phyloP scores from a whole-genome alignment of 2,329 filamentous ascomycete genomes.

The Beauveria australis region DNA sequence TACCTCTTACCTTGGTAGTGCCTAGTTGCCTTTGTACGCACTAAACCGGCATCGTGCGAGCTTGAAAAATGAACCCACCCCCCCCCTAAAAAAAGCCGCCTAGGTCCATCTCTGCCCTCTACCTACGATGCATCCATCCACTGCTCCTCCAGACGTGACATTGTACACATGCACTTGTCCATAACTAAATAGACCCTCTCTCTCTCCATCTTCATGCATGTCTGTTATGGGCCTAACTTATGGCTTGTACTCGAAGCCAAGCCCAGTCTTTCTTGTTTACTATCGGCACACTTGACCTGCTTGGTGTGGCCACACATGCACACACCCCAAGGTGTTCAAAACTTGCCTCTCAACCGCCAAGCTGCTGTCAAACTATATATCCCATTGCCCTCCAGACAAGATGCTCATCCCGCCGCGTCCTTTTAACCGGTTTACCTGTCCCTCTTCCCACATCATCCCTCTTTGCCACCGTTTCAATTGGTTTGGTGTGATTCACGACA shows the following conservation, averaged over 20 bases:
- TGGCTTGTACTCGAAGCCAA: background rate
- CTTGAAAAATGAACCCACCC: background rate
- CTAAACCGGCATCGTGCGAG: too few species aligned
- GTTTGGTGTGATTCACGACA: background rate
- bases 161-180: slow-evolving; percentile 16
- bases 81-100: background rate
- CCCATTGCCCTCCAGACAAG: slow-evolving; percentile 7
- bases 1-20: too few species aligned
- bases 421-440: background rate
- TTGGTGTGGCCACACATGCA: background rate
- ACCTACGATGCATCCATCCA: slow-evolving; percentile 2
- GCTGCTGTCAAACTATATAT: slow-evolving; percentile 5
- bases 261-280: background rate
- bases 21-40: too few species aligned
- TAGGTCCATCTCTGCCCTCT: background rate
- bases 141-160: slow-evolving; percentile 14
- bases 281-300: background rate
- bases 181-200: slow-evolving; percentile 20
- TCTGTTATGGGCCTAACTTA: slow-evolving; percentile 21
- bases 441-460: background rate
- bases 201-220: slow-evolving; percentile 31
- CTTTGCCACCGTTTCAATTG: background rate
- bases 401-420: background rate
- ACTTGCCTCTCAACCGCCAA: background rate
- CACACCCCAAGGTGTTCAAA: too few species aligned